phyloP scores from a whole-genome alignment of 441 rosid species.

The Iberis amara region DNA sequence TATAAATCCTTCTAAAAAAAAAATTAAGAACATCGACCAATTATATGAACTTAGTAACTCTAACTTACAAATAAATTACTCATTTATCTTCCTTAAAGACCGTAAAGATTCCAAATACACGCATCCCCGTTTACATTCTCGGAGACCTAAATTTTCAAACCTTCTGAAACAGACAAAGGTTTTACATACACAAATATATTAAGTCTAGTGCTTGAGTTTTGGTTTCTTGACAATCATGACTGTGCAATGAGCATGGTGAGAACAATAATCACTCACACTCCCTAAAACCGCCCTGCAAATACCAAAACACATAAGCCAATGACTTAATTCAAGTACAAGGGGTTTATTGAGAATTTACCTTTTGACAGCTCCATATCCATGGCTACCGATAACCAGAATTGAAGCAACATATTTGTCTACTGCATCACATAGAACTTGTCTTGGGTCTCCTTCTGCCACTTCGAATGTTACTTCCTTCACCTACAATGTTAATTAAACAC shows the following conservation, averaged over 20 bases:
- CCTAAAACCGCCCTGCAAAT: background rate
- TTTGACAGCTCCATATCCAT: slow-evolving; percentile 31
- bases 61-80: no score
- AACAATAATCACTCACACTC: background rate
- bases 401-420: slow-evolving; percentile 66
- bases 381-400: slow-evolving; percentile 67
- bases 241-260: background rate
- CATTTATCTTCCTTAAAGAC: no score
- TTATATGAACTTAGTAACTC: no score
- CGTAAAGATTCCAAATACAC: no score
- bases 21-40: no score
- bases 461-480: slow-evolving; percentile 40
- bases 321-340: no score
- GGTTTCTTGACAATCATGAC: background rate
- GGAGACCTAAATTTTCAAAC: no score
- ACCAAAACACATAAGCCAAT: no score
- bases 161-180: no score
- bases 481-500: slow-evolving; percentile 28
- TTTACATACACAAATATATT: background rate
- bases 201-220: background rate
- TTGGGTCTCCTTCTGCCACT: slow-evolving; percentile 63
- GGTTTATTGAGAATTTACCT: no score
- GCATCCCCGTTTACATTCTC: no score
- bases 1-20: no score
- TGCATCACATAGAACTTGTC: slow-evolving; percentile 66